Evolutionary conservation across 306 rosid species (phyloP).

Genomic region (Datisca glomerata): DNA sequence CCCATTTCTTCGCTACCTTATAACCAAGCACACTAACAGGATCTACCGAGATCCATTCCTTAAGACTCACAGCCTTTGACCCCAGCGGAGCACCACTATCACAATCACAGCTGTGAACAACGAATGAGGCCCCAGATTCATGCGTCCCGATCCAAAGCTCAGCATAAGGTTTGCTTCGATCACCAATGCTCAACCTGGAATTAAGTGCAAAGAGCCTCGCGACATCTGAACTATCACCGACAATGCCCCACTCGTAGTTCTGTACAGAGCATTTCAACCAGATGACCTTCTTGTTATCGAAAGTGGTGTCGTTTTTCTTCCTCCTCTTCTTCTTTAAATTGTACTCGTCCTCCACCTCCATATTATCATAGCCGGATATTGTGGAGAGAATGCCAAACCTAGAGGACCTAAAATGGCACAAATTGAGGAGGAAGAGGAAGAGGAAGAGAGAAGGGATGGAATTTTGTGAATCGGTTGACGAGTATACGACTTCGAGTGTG

Average conservation of each 20-base stretch:
- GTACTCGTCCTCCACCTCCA: constrained; percentile 13
- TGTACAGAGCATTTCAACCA: constrained; percentile 23
- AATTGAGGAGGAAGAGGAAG: not conserved
- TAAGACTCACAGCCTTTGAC: constrained; percentile 19
- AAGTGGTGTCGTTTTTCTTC: constrained; percentile 3
- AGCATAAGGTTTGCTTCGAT: constrained; percentile 19
- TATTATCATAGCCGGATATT: constrained; percentile 8
- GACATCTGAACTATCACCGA: constrained; percentile 20
- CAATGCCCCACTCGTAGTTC: constrained; percentile 28
- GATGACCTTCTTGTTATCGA: constrained; percentile 2
- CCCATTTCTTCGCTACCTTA: constrained; percentile 26
- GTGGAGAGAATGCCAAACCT: not conserved
- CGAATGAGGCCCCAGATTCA: constrained; percentile 24
- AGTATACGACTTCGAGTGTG: too few relatives aligned
- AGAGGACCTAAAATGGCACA: not conserved
- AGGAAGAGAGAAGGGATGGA: not conserved
- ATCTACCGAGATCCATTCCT: constrained; percentile 22
- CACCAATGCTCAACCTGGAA: constrained; percentile 18
- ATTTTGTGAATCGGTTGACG: not conserved
- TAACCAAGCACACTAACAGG: constrained; percentile 17
- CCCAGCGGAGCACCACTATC: not conserved
- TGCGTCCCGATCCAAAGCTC: constrained; percentile 38
- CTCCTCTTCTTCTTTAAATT: constrained; percentile 15
- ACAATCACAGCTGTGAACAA: not conserved
- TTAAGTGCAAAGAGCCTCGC: constrained; percentile 25